Evolutionary conservation across 2,329 filamentous ascomycete genomes (phyloP).

Genomic region (Plectosphaerella cucumerina): DNA sequence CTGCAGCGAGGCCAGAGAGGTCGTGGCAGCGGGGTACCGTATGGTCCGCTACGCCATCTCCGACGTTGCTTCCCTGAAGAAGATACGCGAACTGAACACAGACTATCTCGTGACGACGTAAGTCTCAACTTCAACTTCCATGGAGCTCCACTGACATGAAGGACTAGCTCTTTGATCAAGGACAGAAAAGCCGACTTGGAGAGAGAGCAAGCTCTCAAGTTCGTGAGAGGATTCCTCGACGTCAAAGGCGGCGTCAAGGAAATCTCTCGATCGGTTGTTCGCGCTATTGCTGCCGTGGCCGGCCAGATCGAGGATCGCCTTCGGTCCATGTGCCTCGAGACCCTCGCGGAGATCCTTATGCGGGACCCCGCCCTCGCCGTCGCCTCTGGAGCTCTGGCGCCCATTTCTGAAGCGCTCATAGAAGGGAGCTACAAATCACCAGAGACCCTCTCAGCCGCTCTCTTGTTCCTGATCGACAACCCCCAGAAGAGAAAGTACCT

Average conservation of each 20-base stretch:
- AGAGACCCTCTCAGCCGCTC: conserved; percentile 81
- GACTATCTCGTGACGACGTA: conserved; percentile 83
- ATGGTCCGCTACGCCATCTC: conserved; percentile 94
- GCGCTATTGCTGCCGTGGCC: conserved; percentile 86
- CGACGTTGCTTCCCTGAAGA: conserved; percentile 82
- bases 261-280: conserved; percentile 79
- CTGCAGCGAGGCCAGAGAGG: conserved; percentile 90
- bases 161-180: conserved; percentile 72
- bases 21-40: conserved; percentile 90
- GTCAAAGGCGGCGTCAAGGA: conserved; percentile 90
- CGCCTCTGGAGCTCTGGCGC: conserved; percentile 76
- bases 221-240: conserved; percentile 90
- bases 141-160: conserved; percentile 6
- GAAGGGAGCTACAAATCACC: conserved; percentile 91
- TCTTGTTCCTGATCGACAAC: conserved; percentile 83
- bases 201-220: conserved; percentile 93
- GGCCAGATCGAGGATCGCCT: conserved; percentile 84
- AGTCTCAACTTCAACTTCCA: conserved; percentile 14
- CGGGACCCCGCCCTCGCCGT: conserved; percentile 79
- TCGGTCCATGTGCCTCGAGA: conserved; percentile 87
- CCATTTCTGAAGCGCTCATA: conserved; percentile 85
- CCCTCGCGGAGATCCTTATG: conserved; percentile 84
- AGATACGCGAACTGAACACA: conserved; percentile 81
- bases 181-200: conserved; percentile 97
- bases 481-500: conserved; percentile 77